Evolutionary conservation across 176 grass and related monocot genomes (phyloP).

Genomic region (Triticum urartu): DNA sequence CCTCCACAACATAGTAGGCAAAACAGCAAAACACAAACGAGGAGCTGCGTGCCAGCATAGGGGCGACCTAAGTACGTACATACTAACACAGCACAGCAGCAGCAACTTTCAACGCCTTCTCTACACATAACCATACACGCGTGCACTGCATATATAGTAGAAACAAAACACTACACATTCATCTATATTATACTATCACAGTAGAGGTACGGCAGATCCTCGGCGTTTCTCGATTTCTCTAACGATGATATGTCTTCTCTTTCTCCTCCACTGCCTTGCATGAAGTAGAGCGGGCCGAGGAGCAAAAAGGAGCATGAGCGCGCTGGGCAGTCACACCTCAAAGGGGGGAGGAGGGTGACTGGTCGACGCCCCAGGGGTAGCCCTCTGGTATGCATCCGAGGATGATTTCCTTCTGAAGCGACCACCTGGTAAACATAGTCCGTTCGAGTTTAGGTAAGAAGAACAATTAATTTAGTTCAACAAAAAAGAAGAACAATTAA

Average conservation of each 20-base stretch:
- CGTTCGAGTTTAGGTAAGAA: neutral
- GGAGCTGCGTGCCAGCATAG: neutral
- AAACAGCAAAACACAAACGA: neutral
- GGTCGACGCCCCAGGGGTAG: constrained; percentile 34
- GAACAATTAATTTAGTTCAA: neutral
- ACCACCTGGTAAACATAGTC: constrained; percentile 40
- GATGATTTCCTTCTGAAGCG: constrained; percentile 95
- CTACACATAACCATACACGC: constrained; percentile 13
- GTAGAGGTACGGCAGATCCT: constrained; percentile 1
- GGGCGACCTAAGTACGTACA: neutral
- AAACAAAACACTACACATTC: neutral
- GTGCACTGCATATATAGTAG: neutral
- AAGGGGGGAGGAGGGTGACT: constrained; percentile 55
- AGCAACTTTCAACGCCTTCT: neutral
- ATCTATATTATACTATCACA: constrained; percentile 40
- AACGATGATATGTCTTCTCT: neutral
- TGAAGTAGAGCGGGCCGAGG: constrained; percentile 31
- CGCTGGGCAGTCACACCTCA: constrained; percentile 54
- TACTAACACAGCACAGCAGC: constrained; percentile 8
- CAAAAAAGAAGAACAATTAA: neutral
- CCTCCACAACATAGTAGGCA: neutral
- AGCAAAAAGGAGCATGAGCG: constrained; percentile 36
- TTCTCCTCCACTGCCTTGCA: constrained; percentile 6
- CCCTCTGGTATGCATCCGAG: constrained; percentile 73
- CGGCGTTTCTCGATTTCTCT: neutral